Conservation (phyloP, 768 basidiomycete species). For the Leucogyrophana mollusca region DNA sequence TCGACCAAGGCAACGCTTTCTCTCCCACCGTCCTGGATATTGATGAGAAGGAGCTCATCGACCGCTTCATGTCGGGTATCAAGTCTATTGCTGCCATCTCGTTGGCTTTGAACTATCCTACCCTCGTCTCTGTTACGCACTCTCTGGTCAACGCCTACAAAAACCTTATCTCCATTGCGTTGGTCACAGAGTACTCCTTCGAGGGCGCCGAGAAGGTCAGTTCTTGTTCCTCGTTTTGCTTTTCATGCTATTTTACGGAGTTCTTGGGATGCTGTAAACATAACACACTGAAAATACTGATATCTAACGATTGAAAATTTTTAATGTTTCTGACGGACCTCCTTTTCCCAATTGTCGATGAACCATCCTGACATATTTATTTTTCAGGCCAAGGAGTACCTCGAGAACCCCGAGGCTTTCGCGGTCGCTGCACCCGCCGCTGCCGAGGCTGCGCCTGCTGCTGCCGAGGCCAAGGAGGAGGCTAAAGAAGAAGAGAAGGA, state of each 20-base stretch:
- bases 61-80: conserved; percentile 90
- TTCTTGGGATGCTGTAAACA: conserved; percentile 29
- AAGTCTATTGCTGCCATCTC: conserved; percentile 96
- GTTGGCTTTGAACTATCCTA: conserved; percentile 94
- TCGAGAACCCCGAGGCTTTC: conserved; percentile 98
- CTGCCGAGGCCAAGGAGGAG: conserved; percentile 58
- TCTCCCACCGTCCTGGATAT: conserved; percentile 88
- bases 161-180: conserved; percentile 88
- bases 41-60: conserved; percentile 86
- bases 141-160: conserved; percentile 99
- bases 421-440: conserved; percentile 69
- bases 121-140: conserved; percentile 90
- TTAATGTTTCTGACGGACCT: conserved; percentile 26
- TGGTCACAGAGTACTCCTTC: conserved; percentile 93
- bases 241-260: conserved; percentile 10
- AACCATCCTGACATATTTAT: conserved; percentile 7
- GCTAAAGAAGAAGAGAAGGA: conserved; percentile 84
- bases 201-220: conserved; percentile 90
- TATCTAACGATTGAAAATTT: conserved; percentile 38
- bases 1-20: conserved; percentile 91
- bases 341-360: not conserved
- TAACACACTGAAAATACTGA: conserved; percentile 89
- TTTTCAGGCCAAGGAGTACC: conserved; percentile 85
- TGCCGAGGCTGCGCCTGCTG: conserved; percentile 48
- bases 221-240: conserved; percentile 7